Conservation (phyloP, 2,329 filamentous ascomycete genomes). For the Macrophomina phaseolina region DNA sequence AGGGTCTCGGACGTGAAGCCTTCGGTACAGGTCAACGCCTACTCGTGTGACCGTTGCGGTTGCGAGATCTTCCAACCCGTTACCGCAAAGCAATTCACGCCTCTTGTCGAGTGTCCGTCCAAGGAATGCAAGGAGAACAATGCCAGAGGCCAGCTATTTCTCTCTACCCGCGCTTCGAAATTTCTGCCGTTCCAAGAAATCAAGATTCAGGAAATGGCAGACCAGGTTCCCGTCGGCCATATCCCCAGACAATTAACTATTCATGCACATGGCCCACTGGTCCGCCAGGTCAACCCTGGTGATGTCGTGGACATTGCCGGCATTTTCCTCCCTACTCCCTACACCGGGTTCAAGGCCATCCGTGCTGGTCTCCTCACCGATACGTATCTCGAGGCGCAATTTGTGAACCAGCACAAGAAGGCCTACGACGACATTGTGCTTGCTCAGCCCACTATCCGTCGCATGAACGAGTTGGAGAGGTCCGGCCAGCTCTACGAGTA, state of each 20-base stretch:
- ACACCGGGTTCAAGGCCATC: conserved; percentile 99
- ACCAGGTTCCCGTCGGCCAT: conserved; percentile 97
- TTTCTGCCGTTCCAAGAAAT: conserved; percentile 98
- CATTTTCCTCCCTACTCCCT: conserved; percentile 95
- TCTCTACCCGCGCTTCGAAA: conserved; percentile 94
- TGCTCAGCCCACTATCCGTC: conserved; percentile 76
- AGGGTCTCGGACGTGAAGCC: conserved; percentile 98
- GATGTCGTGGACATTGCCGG: conserved; percentile 94
- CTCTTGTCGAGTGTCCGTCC: conserved; percentile 85
- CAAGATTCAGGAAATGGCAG: conserved; percentile 99
- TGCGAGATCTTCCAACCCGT: conserved; percentile 98
- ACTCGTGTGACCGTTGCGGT: conserved; percentile 95
- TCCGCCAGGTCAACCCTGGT: conserved; percentile 87
- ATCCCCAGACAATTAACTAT: conserved; percentile 92
- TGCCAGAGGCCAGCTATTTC: conserved; percentile 88
- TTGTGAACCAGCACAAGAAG: conserved; percentile 96
- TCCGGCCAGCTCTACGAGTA: conserved; percentile 95
- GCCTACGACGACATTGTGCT: conserved; percentile 92
- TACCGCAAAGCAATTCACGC: conserved; percentile 87
- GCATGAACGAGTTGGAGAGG: conserved; percentile 84
- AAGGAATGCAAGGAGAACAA: conserved; percentile 90
- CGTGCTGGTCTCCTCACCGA: conserved; percentile 94
- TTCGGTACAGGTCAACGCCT: conserved; percentile 95
- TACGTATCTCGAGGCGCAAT: conserved; percentile 93
- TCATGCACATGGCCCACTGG: conserved; percentile 84